These are phyloP conservation scores for Rhipidocladum racemiflorum DNA, from an alignment of 176 grass and related monocot species.

Conservation along the genomic window DNA sequence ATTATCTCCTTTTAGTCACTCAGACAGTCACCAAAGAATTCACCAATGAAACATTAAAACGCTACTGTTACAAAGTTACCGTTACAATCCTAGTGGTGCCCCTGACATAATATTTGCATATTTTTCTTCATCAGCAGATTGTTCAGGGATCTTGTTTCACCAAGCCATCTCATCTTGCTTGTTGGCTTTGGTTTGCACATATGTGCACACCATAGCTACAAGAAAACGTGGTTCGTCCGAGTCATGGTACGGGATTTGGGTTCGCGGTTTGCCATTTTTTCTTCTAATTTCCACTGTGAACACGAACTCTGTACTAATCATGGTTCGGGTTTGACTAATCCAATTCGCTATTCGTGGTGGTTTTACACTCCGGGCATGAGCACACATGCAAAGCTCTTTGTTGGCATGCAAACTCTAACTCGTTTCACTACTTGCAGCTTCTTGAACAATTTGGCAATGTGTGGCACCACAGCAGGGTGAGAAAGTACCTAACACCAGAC, in stretches of 20 bases:
- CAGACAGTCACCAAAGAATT: background rate
- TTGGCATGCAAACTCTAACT: background rate
- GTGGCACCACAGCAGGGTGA: constrained; percentile 89
- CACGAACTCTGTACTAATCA: too few relatives aligned
- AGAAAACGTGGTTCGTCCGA: too few relatives aligned
- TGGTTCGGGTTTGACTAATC: too few relatives aligned
- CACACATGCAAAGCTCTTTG: background rate
- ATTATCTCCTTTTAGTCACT: background rate
- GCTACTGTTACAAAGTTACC: background rate
- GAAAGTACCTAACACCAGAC: constrained; percentile 68
- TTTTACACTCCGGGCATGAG: background rate
- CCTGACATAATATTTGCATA: background rate
- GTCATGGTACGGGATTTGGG: too few relatives aligned
- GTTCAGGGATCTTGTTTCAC: background rate
- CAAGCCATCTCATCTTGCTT: background rate
- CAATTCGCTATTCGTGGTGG: too few relatives aligned
- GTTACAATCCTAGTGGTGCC: background rate
- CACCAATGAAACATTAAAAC: background rate
- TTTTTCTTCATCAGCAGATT: background rate
- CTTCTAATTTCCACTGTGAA: too few relatives aligned
- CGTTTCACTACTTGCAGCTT: constrained; percentile 48
- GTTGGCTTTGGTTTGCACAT: background rate
- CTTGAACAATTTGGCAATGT: constrained; percentile 76
- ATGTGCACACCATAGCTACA: too few relatives aligned
- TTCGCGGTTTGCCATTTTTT: too few relatives aligned